Evolutionary conservation across 305 asterid species (phyloP).

Genomic region (Fraxinus paxiana): DNA sequence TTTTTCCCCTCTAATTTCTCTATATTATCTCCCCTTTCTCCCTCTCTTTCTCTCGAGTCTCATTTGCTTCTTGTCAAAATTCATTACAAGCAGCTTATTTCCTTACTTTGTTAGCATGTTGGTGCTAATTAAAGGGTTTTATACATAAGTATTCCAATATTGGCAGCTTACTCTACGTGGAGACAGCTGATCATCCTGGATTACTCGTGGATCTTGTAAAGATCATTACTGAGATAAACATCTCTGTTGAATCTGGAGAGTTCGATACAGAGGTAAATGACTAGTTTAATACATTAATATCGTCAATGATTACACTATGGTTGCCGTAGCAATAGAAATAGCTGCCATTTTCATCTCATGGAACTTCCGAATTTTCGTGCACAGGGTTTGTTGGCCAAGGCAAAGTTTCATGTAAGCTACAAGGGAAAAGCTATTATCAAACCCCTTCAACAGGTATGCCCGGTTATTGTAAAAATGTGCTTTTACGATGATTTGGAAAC

Average conservation of each 20-base stretch:
- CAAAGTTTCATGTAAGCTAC: constrained; percentile 88
- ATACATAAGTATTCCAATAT: constrained; percentile 9
- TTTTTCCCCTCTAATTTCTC: neutral
- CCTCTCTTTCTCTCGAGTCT: neutral
- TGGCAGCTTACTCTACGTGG: constrained; percentile 75
- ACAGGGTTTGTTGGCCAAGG: constrained; percentile 92
- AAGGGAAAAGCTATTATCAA: constrained; percentile 73
- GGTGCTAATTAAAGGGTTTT: constrained; percentile 5
- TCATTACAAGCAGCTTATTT: neutral
- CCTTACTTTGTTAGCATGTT: neutral
- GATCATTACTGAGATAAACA: constrained; percentile 71
- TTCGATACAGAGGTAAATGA: constrained; percentile 81
- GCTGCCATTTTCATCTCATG: neutral
- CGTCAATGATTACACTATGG: neutral
- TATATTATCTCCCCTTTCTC: neutral
- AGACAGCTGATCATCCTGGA: constrained; percentile 88
- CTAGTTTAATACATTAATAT: neutral
- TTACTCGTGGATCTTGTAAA: constrained; percentile 87
- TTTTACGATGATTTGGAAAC: neutral
- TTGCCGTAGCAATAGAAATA: neutral
- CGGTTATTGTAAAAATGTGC: neutral
- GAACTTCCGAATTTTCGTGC: neutral
- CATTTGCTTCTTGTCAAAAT: neutral
- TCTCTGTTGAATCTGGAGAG: constrained; percentile 80
- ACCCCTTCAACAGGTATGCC: constrained; percentile 84